A percentile compares a stretch with the other conserved stretches of the same genome.
Conservation (phyloP, 1,284 basidiomycete genomes). For the Lignosus rhinocerotis region DNA sequence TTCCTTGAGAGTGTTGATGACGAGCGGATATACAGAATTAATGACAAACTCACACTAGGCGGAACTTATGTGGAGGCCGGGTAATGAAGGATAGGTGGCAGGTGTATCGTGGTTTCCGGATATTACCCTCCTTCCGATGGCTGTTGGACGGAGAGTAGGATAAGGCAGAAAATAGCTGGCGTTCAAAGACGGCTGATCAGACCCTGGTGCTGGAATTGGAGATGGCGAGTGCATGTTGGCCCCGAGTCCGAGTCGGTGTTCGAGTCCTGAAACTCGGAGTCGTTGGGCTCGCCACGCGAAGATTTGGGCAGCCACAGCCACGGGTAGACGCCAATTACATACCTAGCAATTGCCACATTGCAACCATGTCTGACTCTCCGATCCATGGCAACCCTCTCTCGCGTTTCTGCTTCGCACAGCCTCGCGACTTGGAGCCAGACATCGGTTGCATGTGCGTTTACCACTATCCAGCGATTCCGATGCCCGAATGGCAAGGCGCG, state of each 20-base stretch:
- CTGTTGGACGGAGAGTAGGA: not conserved
- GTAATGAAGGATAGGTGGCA: conserved; percentile 4
- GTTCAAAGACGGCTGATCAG: not conserved
- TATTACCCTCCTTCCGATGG: not conserved
- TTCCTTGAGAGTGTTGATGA: conserved; percentile 6
- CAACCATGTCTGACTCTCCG: not conserved
- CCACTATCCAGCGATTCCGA: not conserved
- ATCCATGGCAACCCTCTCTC: not conserved
- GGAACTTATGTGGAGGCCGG: not conserved
- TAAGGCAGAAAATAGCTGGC: not conserved
- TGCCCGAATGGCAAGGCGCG: not conserved
- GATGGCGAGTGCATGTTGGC: not conserved
- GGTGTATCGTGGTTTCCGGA: not conserved
- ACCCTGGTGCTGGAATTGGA: not conserved
- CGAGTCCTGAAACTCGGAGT: not conserved
- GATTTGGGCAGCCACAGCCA: not conserved
- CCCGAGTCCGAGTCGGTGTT: not conserved
- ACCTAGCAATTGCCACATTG: not conserved
- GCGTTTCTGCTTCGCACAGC: not conserved
- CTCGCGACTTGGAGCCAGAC: not conserved
- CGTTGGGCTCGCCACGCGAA: not conserved
- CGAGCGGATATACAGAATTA: not conserved
- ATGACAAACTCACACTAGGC: not conserved
- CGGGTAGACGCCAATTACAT: not conserved
- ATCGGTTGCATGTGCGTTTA: not conserved